Evolutionary conservation across 345 rosid genomes (phyloP), one percentile per base, ranked within the genome.

Genomic region (Iberis pinnata): DNA sequence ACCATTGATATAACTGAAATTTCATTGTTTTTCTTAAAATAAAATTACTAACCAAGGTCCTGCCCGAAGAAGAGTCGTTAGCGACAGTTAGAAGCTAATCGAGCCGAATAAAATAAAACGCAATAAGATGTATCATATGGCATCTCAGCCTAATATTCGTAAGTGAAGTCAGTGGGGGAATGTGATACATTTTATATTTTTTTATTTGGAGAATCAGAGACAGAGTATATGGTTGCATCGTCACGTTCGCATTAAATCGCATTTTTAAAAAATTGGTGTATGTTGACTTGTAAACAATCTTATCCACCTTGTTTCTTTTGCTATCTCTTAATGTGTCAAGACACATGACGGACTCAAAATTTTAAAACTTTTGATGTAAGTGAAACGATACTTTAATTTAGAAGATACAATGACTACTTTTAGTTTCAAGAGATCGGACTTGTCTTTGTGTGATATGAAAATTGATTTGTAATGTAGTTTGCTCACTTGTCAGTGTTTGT

Each of bases 241-340:
- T 65, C 70, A 65, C 49, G 17, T 17, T 65, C 46, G 63, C 63
- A 49, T 56, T 24, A 42, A 40, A 42, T 56, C 57, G 10, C 19
- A 37, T 47, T 31, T 16, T 47, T 7, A 18, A 16, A 41, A 4
- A 22, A 2, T 29, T 57, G 58, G 33, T 65, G 70, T 56, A 2
- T 56, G 53, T 57, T 65, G 70, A 65, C 63, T 56, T 56, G 46
- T 65, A 65, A 16, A 24, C 63, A 56, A 49, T 25, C 52, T 56
- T 57, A 33, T 65, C 70, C 70, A 48, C 50, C 31, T 2, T 49
- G 2, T 33, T 40, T 31, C 4, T 20, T 48, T 48, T 33, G 9
- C 10, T 48, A 7, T 15, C 12, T 19, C 20, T 29, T 47, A 19
- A 63, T 24, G 14, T 4, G 22, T 52, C 52, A n/a, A n/a, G n/a